Evolutionary conservation across 768 basidiomycete species (phyloP).

Genomic region (Leccinum disarticulatum): DNA sequence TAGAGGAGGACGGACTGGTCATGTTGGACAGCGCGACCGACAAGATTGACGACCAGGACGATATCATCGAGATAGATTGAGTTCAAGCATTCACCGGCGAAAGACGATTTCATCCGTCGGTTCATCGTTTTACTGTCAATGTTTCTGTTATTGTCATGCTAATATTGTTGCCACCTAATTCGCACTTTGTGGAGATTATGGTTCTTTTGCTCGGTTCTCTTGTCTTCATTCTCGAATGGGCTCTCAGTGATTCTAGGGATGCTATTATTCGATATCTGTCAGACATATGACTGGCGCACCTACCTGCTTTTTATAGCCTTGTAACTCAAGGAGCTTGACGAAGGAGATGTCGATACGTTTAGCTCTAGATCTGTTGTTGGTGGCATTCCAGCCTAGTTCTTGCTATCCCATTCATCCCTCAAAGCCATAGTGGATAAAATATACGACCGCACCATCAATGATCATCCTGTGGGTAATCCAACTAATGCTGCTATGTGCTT

Average conservation of each 20-base stretch:
- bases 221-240: not conserved
- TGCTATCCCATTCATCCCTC: not conserved
- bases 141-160: conserved; percentile 3
- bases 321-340: not conserved
- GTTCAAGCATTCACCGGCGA: not conserved
- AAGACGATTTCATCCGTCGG: not conserved
- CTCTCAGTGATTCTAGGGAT: not conserved
- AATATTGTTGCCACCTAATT: conserved; percentile 1
- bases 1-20: conserved; percentile 77
- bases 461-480: not conserved
- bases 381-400: not conserved
- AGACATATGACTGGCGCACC: not conserved
- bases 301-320: not conserved
- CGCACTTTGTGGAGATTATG: not conserved
- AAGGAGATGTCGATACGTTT: not conserved
- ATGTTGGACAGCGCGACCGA: conserved; percentile 61
- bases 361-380: not conserved
- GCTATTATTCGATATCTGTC: not conserved
- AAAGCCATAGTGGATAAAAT: not conserved
- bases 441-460: not conserved
- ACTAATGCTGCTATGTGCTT: not conserved
- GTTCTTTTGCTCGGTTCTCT: not conserved
- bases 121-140: not conserved
- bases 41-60: conserved; percentile 52
- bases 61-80: conserved; percentile 60